Evolutionary conservation across 106 monocot species (phyloP), one percentile per base, ranked within the genome.

Genomic region (Dioscorea dumetorum): DNA sequence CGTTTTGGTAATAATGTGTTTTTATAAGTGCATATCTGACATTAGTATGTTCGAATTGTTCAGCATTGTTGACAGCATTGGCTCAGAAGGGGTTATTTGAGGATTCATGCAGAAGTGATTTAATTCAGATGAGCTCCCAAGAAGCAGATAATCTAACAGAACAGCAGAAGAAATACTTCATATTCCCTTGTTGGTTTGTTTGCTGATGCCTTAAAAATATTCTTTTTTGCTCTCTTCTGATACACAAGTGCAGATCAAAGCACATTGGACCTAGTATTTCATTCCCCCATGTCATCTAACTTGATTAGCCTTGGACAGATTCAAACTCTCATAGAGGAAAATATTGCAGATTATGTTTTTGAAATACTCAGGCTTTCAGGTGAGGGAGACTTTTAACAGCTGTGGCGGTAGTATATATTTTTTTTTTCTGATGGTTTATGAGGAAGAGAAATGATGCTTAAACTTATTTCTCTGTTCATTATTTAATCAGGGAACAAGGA

Each of bases 311-410:
- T 56, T n/a, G 65, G 16, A 67, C 74, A 73, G 14, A 76, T 84
- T 68, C 72, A 80, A 78, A 74, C 70, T 69, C 81, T 99, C 72
- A 67, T 88, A 52, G 82, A 99, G 50, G 89, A 93, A 78, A 82
- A 75, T 70, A 75, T 99, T 77, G 79, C 85, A 62, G 92, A 99
- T 77, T 99, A 99, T 83, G 65, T 99, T 63, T 90, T 99, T 66
- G 97, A 99, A 81, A 77, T 87, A 72, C 87, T 99, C 48, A 82
- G 92, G 71, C 24, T 83, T 19, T 92, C 92, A 85, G 97, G 97
- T 99, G 83, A 69, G 51, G 49, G 53, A 41, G 6, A 41, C 41
- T 41, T 41, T 41, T 41, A 41, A 41, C 41, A 41, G 41, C 41
- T 41, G 1, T 41, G 41, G 10, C 41, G 10, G n/a, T n/a, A 41